Base-by-base conservation (phyloP, 2,329 filamentous ascomycete species). In the Fusarium redolens region DNA sequence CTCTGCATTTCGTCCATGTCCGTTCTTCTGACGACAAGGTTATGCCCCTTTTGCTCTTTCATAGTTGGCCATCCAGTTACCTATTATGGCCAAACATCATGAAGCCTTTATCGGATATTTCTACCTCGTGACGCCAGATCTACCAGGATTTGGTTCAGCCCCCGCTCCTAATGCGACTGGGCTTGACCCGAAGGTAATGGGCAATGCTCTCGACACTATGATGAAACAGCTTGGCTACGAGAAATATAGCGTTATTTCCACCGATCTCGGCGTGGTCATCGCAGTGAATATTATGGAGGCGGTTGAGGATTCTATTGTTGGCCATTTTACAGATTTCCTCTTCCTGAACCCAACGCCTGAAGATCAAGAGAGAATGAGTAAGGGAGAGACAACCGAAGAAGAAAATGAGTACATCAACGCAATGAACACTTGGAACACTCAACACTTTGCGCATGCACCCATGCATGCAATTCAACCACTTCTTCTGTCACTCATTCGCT, bases 91-190 rank as follows among this genome's bases (percentile, higher is more conserved):
- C 72, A 18, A 77, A 77, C 30, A 77, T 85, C 33, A 74, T 85
- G 41, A 75, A 80, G 12, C 71, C 70, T 4, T 75, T 84, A 20
- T 77, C 78, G 25, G 5, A 71, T 75, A 9, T 7, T 87, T 86
- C 75, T 83, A 87, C 70, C 79, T 87, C 38, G 81, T 88, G 6
- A 83, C 83, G 0, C 86, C 86, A 7, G 83, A 81, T 8, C 72
- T 83, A 4, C 84, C 84, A 1, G 84, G 84, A 25, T 87, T 81
- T 65, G 85, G 81, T 15, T 86, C 72, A 85, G 82, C 1, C 77
- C 79, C 5, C 30, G 62, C 72, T 6, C 64, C 73, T 5, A 47
- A 12, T 3, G 35, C 63, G 13, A 44, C 75, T 0, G 82, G 82
- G 0, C 79, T 85, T 33, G 78, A 73, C 5, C 71, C 76, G 4